Percentiles rank a stretch among this genome's conserved stretches.
These are phyloP conservation scores for Sarocladium oryzae DNA, from an alignment of 2,329 filamentous ascomycete genomes.

Conservation along the genomic window DNA sequence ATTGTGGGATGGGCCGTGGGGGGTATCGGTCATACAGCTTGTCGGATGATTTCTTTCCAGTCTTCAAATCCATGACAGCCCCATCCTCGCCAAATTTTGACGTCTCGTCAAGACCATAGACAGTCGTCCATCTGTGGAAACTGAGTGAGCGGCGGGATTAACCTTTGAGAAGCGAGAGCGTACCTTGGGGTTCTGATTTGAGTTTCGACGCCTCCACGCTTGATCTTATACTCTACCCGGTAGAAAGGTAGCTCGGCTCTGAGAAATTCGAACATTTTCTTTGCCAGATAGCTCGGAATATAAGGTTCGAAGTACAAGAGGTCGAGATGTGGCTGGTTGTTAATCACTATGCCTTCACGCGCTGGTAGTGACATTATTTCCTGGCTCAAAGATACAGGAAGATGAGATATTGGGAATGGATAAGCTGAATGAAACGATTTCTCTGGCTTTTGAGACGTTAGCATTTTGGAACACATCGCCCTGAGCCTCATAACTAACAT, in stretches of 20 bases:
- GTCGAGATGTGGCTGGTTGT: constrained; percentile 64
- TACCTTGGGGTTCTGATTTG: constrained; percentile 50
- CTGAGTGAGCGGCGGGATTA: background rate
- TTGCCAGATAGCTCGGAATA: constrained; percentile 49
- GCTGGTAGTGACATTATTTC: constrained; percentile 42
- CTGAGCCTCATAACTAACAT: too few relatives aligned
- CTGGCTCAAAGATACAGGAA: constrained; percentile 31
- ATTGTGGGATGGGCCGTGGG: constrained; percentile 65
- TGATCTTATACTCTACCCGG: constrained; percentile 66
- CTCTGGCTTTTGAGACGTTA: constrained; percentile 16
- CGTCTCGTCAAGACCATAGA: constrained; percentile 56
- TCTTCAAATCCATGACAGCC: constrained; percentile 38
- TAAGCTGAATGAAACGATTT: constrained; percentile 39
- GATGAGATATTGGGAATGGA: constrained; percentile 41
- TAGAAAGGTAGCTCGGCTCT: constrained; percentile 69
- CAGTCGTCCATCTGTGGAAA: constrained; percentile 40
- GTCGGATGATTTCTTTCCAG: constrained; percentile 32
- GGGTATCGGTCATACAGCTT: constrained; percentile 48
- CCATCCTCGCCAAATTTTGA: constrained; percentile 47
- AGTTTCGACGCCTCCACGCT: constrained; percentile 55
- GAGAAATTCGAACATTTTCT: constrained; percentile 63
- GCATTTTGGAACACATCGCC: too few relatives aligned
- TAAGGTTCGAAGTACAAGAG: constrained; percentile 72
- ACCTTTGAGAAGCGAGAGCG: background rate
- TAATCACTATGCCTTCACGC: constrained; percentile 48